A percentile compares a stretch with the other conserved stretches of the same genome.
Evolutionary conservation across 140 eudicot species (phyloP).

Genomic region (Flaveria floridana): DNA sequence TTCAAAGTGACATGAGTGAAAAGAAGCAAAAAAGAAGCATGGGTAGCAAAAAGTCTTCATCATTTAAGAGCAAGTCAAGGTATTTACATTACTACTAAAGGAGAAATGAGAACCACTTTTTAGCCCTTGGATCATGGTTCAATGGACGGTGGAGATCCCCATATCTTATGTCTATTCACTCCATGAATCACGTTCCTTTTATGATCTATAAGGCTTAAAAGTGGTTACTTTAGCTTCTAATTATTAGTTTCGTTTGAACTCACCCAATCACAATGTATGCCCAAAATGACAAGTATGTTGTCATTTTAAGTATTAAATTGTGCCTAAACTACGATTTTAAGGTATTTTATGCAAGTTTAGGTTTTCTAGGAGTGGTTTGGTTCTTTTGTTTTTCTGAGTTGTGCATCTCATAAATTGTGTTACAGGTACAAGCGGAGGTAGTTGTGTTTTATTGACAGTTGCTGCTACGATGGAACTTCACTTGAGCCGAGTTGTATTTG

Average conservation of each 20-base stretch:
- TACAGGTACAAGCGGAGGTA: slow-evolving; percentile 76
- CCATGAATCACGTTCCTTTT: background rate
- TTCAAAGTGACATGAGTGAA: slow-evolving; percentile 82
- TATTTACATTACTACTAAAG: slow-evolving; percentile 25
- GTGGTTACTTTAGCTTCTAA: background rate
- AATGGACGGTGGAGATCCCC: background rate
- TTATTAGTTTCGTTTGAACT: background rate
- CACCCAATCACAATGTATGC: background rate
- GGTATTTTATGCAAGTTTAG: background rate
- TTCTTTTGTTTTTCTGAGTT: background rate
- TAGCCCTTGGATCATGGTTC: background rate
- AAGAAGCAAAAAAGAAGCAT: slow-evolving; percentile 57
- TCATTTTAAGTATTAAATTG: background rate
- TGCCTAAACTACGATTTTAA: background rate
- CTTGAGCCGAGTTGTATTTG: background rate
- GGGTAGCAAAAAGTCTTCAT: slow-evolving; percentile 59
- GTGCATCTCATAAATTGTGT: background rate
- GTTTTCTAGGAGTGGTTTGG: background rate
- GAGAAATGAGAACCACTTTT: background rate
- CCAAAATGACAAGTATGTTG: background rate
- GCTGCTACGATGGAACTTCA: background rate
- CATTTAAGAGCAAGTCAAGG: slow-evolving; percentile 99
- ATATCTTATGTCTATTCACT: background rate
- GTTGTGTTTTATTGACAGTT: slow-evolving; percentile 4
- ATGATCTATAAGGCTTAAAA: background rate